A percentile compares a stretch with the other conserved stretches of the same genome.
Conservation (phyloP, 2,329 filamentous ascomycete genomes). For the Ceratocystis eucalypticola region DNA sequence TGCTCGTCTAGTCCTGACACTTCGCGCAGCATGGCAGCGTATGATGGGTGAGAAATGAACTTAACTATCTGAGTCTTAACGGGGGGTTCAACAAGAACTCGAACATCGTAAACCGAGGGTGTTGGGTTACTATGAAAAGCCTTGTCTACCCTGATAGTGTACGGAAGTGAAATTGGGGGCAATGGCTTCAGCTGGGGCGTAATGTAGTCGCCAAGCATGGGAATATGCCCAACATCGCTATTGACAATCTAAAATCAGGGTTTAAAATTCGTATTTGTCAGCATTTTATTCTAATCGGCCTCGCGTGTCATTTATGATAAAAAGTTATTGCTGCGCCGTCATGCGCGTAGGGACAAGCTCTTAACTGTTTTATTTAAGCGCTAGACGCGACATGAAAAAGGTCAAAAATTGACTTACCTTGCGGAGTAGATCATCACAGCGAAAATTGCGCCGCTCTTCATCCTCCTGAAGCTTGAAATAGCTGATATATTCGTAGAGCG, state of each 20-base stretch:
- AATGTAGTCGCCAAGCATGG: slow-evolving; percentile 68
- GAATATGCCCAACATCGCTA: slow-evolving; percentile 69
- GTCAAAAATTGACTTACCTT: slow-evolving; percentile 40
- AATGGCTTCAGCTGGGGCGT: slow-evolving; percentile 65
- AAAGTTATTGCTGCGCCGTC: no score
- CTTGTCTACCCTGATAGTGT: slow-evolving; percentile 87
- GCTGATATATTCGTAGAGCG: slow-evolving; percentile 89
- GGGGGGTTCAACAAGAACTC: slow-evolving; percentile 72
- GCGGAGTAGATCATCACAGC: slow-evolving; percentile 72
- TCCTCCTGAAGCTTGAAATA: slow-evolving; percentile 79
- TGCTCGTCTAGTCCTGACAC: slow-evolving; percentile 72
- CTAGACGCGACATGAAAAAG: not conserved
- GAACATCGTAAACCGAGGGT: slow-evolving; percentile 81
- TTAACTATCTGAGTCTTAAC: slow-evolving; percentile 52
- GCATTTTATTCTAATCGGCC: not conserved
- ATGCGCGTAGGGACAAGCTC: no score
- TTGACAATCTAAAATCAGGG: slow-evolving; percentile 48
- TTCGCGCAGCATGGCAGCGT: slow-evolving; percentile 59
- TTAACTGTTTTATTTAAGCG: no score
- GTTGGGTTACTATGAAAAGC: slow-evolving; percentile 61
- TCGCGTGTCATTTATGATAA: no score
- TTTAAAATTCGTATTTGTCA: not conserved
- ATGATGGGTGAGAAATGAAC: slow-evolving; percentile 55
- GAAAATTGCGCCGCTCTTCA: slow-evolving; percentile 84
- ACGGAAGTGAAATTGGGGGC: slow-evolving; percentile 68